Conservation (phyloP, 108 stramenopile species). For the Pseudonitzschia multistriata region DNA sequence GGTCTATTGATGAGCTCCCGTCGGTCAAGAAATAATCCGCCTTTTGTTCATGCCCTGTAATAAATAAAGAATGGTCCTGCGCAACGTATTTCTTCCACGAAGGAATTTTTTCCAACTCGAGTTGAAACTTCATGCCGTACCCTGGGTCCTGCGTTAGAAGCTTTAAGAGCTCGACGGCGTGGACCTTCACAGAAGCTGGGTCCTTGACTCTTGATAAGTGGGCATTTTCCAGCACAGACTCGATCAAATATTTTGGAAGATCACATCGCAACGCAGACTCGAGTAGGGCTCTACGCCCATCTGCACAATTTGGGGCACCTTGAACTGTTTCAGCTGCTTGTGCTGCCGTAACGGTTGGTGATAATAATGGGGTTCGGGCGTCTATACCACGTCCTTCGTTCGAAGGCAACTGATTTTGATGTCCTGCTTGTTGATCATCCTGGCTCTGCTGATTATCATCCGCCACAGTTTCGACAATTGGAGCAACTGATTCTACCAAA, state of each 20-base stretch:
- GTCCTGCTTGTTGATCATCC: background rate
- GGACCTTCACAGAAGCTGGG: conserved; percentile 55
- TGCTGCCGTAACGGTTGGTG: conserved; percentile 46
- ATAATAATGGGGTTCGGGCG: conserved; percentile 42
- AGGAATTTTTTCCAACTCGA: conserved; percentile 41
- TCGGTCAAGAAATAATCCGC: conserved; percentile 79
- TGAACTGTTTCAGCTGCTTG: conserved; percentile 28
- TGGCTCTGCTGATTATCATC: background rate
- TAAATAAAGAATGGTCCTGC: conserved; percentile 72
- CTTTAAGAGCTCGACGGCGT: conserved; percentile 62
- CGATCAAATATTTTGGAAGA: conserved; percentile 46
- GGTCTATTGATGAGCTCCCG: conserved; percentile 35
- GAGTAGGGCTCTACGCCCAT: conserved; percentile 50
- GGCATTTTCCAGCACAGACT: conserved; percentile 51
- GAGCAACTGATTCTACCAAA: background rate
- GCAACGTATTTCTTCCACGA: conserved; percentile 66
- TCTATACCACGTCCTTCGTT: conserved; percentile 51
- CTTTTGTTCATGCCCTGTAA: conserved; percentile 57
- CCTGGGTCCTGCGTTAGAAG: conserved; percentile 62
- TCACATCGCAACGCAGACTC: conserved; percentile 44
- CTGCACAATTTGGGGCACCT: conserved; percentile 57
- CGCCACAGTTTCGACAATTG: conserved; percentile 10
- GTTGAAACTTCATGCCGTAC: conserved; percentile 55
- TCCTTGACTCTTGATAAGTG: conserved; percentile 41
- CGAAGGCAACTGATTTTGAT: background rate